These are phyloP conservation scores for Phytophthora capsici DNA, from an alignment of 352 stramenopile genomes.

Conservation along the genomic window DNA sequence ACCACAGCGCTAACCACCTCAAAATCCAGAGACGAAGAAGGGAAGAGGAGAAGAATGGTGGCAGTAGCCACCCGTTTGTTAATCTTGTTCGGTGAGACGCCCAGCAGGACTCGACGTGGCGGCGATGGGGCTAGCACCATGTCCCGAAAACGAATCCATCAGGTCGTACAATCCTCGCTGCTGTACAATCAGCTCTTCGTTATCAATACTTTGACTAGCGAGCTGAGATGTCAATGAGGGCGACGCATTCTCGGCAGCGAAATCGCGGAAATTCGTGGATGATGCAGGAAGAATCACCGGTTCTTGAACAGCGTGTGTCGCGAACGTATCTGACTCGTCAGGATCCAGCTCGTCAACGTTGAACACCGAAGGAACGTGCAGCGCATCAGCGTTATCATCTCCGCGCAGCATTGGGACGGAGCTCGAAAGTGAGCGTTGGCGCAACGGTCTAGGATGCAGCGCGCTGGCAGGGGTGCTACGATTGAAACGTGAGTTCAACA, in stretches of 20 bases:
- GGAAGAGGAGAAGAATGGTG: constrained; percentile 24
- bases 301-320: constrained; percentile 28
- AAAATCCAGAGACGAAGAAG: constrained; percentile 21
- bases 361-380: constrained; percentile 17
- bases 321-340: constrained; percentile 32
- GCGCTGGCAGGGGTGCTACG: constrained; percentile 16
- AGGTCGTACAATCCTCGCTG: constrained; percentile 40
- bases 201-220: constrained; percentile 21
- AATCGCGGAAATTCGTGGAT: constrained; percentile 35
- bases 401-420: constrained; percentile 18
- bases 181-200: constrained; percentile 14
- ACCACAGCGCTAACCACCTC: constrained; percentile 9
- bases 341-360: constrained; percentile 26
- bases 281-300: constrained; percentile 19
- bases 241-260: constrained; percentile 37
- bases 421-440: constrained; percentile 40
- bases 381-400: constrained; percentile 8
- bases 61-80: constrained; percentile 23
- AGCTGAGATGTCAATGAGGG: constrained; percentile 41
- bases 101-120: constrained; percentile 17
- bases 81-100: constrained; percentile 27
- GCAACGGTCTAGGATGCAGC: constrained; percentile 18
- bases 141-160: constrained; percentile 37
- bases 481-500: constrained; percentile 39
- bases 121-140: constrained; percentile 27